Percentiles rank a stretch among this genome's conserved stretches.
These are phyloP conservation scores for Apium graveolens DNA, from an alignment of 129 eudicot species.

Conservation along the genomic window DNA sequence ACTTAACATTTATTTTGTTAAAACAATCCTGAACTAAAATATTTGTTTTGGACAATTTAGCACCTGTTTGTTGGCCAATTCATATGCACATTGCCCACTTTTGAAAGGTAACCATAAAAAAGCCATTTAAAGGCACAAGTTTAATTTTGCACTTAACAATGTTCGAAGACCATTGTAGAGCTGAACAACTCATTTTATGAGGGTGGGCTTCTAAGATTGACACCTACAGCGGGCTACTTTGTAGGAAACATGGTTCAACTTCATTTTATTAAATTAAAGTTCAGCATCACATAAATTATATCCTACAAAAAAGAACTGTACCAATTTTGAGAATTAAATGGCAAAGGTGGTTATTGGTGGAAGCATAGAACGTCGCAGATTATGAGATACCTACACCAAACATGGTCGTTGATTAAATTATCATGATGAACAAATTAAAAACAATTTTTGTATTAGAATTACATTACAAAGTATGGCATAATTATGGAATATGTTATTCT, in stretches of 20 bases:
- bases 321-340: not conserved
- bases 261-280: too few relatives aligned
- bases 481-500: constrained; percentile 9
- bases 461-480: not conserved
- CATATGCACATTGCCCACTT: not conserved
- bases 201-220: not conserved
- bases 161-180: not conserved
- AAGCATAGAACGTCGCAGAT: not conserved
- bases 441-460: not conserved
- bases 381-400: not conserved
- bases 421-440: not conserved
- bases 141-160: not conserved
- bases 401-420: not conserved
- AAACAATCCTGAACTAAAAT: not conserved
- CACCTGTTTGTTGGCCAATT: not conserved
- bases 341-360: not conserved
- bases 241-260: not conserved
- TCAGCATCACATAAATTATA: not conserved
- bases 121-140: not conserved
- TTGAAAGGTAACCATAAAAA: not conserved
- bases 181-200: not conserved
- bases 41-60: not conserved
- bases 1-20: not conserved
- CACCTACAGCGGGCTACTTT: not conserved
- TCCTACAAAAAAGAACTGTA: not conserved